Percentiles rank a stretch among this genome's conserved stretches.
These are phyloP conservation scores for Cladosporium velox DNA, from an alignment of 2,329 filamentous ascomycete genomes.

Conservation along the genomic window DNA sequence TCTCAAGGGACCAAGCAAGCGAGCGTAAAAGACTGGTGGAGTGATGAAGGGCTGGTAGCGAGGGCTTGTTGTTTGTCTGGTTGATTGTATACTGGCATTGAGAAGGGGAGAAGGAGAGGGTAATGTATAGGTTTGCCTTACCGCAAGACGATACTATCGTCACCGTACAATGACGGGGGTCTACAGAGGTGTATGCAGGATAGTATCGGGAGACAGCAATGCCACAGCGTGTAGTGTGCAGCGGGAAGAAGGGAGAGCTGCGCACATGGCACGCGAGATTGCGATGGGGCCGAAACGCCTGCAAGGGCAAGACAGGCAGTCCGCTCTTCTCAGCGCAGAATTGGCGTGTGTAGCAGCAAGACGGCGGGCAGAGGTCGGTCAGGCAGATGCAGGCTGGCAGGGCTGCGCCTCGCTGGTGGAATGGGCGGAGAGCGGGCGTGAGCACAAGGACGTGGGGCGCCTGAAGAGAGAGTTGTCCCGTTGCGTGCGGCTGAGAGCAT, in stretches of 20 bases:
- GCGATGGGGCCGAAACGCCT: background rate
- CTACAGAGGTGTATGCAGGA: background rate
- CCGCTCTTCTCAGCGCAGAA: slow-evolving; percentile 12
- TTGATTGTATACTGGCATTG: background rate
- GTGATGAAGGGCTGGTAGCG: background rate
- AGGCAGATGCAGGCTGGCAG: slow-evolving; percentile 9
- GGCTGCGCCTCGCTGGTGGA: slow-evolving; percentile 8
- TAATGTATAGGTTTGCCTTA: slow-evolving; percentile 17
- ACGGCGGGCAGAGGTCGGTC: background rate
- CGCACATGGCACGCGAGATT: slow-evolving; percentile 16
- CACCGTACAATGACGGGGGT: slow-evolving; percentile 3
- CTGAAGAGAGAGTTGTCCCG: background rate
- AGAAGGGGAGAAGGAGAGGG: background rate
- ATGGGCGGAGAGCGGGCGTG: slow-evolving; percentile 4
- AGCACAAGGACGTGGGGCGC: slow-evolving; percentile 1
- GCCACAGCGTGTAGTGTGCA: slow-evolving; percentile 11
- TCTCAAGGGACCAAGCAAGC: background rate
- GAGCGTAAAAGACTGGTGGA: background rate
- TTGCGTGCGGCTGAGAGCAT: slow-evolving; percentile 5
- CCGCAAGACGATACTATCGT: background rate
- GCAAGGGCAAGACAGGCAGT: slow-evolving; percentile 4
- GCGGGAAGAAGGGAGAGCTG: slow-evolving; percentile 13
- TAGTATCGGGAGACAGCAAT: slow-evolving; percentile 10
- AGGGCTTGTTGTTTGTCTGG: background rate
- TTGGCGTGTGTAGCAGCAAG: background rate